Percentiles rank a stretch among this genome's conserved stretches.
phyloP scores from a whole-genome alignment of 1,284 basidiomycete genomes.

The Ceratobasidium sp. region DNA sequence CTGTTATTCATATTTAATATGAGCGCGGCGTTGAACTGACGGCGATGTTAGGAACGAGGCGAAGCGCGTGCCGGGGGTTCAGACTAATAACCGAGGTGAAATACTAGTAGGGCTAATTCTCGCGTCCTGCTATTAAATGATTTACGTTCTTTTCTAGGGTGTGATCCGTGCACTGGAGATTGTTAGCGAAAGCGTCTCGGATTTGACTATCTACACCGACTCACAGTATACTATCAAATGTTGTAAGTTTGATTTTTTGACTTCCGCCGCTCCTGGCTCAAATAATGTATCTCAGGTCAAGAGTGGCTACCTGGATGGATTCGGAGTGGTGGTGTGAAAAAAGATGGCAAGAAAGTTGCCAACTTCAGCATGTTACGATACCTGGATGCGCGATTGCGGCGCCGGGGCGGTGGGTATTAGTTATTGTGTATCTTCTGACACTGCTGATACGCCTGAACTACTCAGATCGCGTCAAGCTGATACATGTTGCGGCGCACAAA shows the following conservation, averaged over 20 bases:
- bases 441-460: not conserved
- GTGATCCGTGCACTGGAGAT: conserved; percentile 37
- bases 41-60: conserved; percentile 68
- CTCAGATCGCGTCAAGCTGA: conserved; percentile 13
- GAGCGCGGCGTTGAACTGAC: not conserved
- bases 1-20: not conserved
- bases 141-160: not conserved
- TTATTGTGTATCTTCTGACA: not conserved
- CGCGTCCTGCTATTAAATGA: not conserved
- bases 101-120: conserved; percentile 69
- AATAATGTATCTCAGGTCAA: not conserved
- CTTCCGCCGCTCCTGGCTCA: not conserved
- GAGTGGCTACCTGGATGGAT: conserved; percentile 43
- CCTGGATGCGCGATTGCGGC: conserved; percentile 11
- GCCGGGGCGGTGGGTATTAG: conserved; percentile 19
- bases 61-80: conserved; percentile 80
- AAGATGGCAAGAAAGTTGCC: not conserved
- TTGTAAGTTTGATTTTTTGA: not conserved
- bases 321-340: conserved; percentile 22
- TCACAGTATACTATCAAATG: conserved; percentile 15
- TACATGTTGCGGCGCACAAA: conserved; percentile 7
- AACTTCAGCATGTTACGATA: conserved; percentile 43
- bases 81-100: conserved; percentile 91
- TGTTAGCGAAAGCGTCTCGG: not conserved
- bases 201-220: conserved; percentile 20